These are phyloP conservation scores for Cyclotella sp. DNA, from an alignment of 108 stramenopile species.

Conservation along the genomic window DNA sequence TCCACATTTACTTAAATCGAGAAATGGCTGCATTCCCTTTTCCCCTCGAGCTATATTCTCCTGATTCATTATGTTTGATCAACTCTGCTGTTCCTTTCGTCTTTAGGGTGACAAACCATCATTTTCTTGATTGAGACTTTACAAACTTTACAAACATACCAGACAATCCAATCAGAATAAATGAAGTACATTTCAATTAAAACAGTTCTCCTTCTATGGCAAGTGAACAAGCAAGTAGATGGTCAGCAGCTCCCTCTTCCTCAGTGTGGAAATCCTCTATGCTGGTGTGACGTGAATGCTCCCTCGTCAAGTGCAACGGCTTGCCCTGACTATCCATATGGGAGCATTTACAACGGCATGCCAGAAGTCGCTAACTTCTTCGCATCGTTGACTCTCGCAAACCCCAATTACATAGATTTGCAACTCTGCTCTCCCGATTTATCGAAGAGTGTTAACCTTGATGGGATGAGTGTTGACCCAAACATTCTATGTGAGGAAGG, in stretches of 20 bases:
- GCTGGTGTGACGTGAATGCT: slow-evolving; percentile 25
- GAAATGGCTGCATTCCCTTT: too few species aligned
- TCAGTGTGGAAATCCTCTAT: slow-evolving; percentile 2
- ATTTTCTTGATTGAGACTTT: too few species aligned
- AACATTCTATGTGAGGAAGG: slow-evolving; percentile 12
- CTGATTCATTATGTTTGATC: too few species aligned
- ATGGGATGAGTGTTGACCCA: slow-evolving; percentile 10
- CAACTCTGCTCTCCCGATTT: slow-evolving; percentile 20
- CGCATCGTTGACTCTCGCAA: slow-evolving; percentile 1
- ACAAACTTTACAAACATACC: too few species aligned
- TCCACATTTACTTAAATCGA: too few species aligned
- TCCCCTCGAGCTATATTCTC: too few species aligned
- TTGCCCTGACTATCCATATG: slow-evolving; percentile 14
- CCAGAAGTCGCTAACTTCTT: slow-evolving; percentile 14
- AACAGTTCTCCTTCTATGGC: too few species aligned
- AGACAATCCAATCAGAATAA: too few species aligned
- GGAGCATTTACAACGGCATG: slow-evolving; percentile 3
- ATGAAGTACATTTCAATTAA: too few species aligned
- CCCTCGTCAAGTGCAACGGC: background rate
- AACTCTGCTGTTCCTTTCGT: too few species aligned
- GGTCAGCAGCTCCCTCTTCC: background rate
- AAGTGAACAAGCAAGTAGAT: too few species aligned
- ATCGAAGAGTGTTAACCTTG: slow-evolving; percentile 13
- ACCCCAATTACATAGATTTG: slow-evolving; percentile 8
- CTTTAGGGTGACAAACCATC: too few species aligned